phyloP scores from a whole-genome alignment of 164 flowering plant genomes.

The Chimonanthus praecox region DNA sequence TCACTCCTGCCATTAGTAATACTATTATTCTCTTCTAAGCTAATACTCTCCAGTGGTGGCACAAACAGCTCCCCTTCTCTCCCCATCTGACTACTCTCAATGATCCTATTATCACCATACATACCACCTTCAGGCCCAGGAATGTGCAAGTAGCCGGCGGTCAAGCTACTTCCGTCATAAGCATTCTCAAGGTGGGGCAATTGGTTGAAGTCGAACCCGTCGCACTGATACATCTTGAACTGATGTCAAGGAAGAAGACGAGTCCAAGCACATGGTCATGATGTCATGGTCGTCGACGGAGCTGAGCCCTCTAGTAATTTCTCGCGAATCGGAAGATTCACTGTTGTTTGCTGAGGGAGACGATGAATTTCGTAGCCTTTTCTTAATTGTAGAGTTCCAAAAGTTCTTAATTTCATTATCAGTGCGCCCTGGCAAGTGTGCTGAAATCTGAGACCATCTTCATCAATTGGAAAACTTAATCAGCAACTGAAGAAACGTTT shows the following conservation, averaged over 20 bases:
- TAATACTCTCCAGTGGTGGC: conserved; percentile 48
- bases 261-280: conserved; percentile 28
- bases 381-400: conserved; percentile 80
- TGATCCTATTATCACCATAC: conserved; percentile 17
- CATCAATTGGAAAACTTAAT: conserved; percentile 14
- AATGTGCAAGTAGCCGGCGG: conserved; percentile 21
- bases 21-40: conserved; percentile 25
- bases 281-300: conserved; percentile 33
- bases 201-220: conserved; percentile 17
- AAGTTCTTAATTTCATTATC: conserved; percentile 84
- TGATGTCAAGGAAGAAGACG: conserved; percentile 24
- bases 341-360: conserved; percentile 49
- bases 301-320: conserved; percentile 19
- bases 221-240: conserved; percentile 29
- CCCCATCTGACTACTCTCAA: conserved; percentile 24
- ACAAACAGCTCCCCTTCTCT: conserved; percentile 33
- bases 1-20: conserved; percentile 6
- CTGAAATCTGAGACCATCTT: conserved; percentile 89
- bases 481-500: not conserved
- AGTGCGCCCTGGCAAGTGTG: conserved; percentile 72
- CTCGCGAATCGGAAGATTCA: conserved; percentile 37
- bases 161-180: conserved; percentile 11
- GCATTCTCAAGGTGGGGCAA: conserved; percentile 17
- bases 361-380: conserved; percentile 41
- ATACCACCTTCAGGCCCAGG: conserved; percentile 14